Conservation (phyloP, 2,329 filamentous ascomycete genomes). For the Fusarium falciforme region DNA sequence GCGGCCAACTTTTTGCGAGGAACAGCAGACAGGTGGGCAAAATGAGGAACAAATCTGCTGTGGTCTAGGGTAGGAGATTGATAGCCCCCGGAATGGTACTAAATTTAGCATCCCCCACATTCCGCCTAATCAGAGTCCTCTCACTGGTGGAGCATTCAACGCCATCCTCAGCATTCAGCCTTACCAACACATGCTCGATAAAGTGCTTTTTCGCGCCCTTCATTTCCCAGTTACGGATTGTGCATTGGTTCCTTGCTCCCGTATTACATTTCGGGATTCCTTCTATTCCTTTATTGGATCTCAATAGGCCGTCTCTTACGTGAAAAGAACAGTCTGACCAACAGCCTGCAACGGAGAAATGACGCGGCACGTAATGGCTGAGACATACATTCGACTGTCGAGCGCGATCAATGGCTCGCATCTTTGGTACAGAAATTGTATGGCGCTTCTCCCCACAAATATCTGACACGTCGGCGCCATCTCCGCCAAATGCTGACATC, state of each 20-base stretch:
- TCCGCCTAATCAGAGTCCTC: not conserved
- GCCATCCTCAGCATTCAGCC: not conserved
- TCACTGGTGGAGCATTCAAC: not conserved
- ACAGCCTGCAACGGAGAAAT: not conserved
- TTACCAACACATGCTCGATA: not conserved
- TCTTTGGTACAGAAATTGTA: not conserved
- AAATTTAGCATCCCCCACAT: not conserved
- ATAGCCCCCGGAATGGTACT: not conserved
- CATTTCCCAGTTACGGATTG: not conserved
- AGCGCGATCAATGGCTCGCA: not conserved
- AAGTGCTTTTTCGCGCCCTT: not conserved
- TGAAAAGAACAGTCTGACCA: not conserved
- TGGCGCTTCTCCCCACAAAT: not conserved
- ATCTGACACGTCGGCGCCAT: not conserved
- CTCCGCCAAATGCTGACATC: not conserved
- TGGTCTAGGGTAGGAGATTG: not conserved
- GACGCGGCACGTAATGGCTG: not conserved
- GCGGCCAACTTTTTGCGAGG: not conserved
- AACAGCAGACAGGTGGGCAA: not conserved
- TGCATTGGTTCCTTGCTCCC: not conserved
- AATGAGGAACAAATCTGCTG: not conserved
- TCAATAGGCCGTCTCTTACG: not conserved
- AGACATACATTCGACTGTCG: not conserved
- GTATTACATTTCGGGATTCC: not conserved
- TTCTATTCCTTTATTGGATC: not conserved